Evolutionary conservation across 2,329 filamentous ascomycete species (phyloP).

Genomic region (Purpureocillium lavendulum): DNA sequence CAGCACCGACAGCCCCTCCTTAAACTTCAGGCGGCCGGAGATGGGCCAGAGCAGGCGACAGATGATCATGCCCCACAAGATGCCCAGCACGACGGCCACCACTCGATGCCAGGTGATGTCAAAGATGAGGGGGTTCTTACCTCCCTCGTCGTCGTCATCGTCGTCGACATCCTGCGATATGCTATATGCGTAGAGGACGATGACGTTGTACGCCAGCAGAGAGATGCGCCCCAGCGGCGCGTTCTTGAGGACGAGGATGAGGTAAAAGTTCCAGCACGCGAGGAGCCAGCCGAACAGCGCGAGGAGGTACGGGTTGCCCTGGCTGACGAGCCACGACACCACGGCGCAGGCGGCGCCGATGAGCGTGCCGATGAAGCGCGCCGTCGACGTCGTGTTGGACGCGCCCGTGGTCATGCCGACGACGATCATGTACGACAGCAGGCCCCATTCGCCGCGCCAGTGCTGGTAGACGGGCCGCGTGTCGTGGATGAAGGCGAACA

Average conservation of each 20-base stretch:
- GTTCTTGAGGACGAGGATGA: constrained; percentile 76
- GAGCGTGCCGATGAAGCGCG: constrained; percentile 79
- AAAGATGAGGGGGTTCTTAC: constrained; percentile 72
- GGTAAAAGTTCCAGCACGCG: constrained; percentile 76
- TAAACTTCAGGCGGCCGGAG: constrained; percentile 78
- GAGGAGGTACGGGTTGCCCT: constrained; percentile 67
- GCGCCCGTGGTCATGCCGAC: constrained; percentile 97
- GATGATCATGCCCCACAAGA: constrained; percentile 85
- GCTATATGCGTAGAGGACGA: constrained; percentile 88
- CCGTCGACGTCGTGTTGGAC: constrained; percentile 83
- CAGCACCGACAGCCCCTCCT: constrained; percentile 80
- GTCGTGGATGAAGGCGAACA: constrained; percentile 74
- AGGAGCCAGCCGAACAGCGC: constrained; percentile 75
- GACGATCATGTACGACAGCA: constrained; percentile 96
- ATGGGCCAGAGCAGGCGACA: constrained; percentile 92
- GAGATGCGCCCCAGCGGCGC: constrained; percentile 90
- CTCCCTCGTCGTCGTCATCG: constrained; percentile 83
- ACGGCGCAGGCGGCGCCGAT: constrained; percentile 71
- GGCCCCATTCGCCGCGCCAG: constrained; percentile 94
- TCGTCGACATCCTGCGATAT: constrained; percentile 72
- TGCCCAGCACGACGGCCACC: constrained; percentile 75
- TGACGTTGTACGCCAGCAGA: constrained; percentile 86
- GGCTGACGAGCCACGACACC: constrained; percentile 67
- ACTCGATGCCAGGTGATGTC: constrained; percentile 86
- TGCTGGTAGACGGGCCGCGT: constrained; percentile 75